Evolutionary conservation across 73 alveolate genomes (phyloP).

Genomic region (Vitrella brassicaformis): DNA sequence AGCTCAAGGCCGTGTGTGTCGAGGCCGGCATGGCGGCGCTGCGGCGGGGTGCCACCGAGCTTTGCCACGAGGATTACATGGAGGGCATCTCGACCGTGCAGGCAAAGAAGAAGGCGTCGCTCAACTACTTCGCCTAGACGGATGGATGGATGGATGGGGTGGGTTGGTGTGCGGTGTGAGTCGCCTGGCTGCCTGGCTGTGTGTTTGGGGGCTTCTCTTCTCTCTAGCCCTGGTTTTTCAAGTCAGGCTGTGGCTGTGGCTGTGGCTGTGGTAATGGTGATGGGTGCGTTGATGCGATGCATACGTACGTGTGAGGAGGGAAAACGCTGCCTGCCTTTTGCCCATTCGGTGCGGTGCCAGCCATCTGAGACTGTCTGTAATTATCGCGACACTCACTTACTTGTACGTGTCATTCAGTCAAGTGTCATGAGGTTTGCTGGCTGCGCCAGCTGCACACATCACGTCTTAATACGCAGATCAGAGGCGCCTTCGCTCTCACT

Average conservation of each 20-base stretch:
- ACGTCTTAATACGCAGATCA: no score
- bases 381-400: no score
- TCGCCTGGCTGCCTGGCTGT: neutral
- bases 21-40: slow-evolving; percentile 97
- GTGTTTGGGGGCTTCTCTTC: neutral
- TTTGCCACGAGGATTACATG: slow-evolving; percentile 37
- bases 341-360: neutral
- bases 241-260: neutral
- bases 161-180: neutral
- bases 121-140: slow-evolving; percentile 26
- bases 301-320: neutral
- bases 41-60: slow-evolving; percentile 60
- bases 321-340: neutral
- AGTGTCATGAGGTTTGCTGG: no score
- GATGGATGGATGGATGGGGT: neutral
- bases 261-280: neutral
- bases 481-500: no score
- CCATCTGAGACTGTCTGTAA: no score
- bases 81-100: slow-evolving; percentile 28
- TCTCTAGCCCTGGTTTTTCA: neutral
- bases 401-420: no score
- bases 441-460: no score
- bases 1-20: slow-evolving; percentile 92
- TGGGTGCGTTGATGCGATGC: neutral
- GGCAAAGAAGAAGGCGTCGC: slow-evolving; percentile 32